These are phyloP conservation scores for Didymella segeticola DNA, from an alignment of 2,329 filamentous ascomycete species.

Conservation along the genomic window DNA sequence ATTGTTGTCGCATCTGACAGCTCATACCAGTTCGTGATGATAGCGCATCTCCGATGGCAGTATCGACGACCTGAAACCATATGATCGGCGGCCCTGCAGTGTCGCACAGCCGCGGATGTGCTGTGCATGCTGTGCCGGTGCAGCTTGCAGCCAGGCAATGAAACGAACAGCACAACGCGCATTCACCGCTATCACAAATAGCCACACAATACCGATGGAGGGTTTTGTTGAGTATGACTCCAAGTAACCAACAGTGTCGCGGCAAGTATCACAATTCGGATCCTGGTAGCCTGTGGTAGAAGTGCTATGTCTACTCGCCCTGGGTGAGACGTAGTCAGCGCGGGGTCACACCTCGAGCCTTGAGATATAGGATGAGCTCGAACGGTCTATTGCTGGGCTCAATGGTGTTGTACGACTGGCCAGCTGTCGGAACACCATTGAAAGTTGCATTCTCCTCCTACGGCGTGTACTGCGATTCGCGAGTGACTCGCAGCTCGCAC, in stretches of 20 bases:
- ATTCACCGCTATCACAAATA: conserved; percentile 13
- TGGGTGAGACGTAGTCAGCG: conserved; percentile 7
- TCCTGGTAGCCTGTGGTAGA: conserved; percentile 9
- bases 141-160: conserved; percentile 6
- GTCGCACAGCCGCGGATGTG: conserved; percentile 16
- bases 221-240: conserved; percentile 16
- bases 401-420: conserved; percentile 12
- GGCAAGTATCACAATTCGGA: neutral
- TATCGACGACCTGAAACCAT: conserved; percentile 7
- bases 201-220: conserved; percentile 2
- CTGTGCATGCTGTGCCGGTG: conserved; percentile 9
- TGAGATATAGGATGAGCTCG: neutral
- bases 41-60: conserved; percentile 9
- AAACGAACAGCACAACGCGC: conserved; percentile 14
- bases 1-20: conserved; percentile 10
- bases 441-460: conserved; percentile 6
- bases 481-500: conserved; percentile 15
- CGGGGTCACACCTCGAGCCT: conserved; percentile 4
- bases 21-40: conserved; percentile 11
- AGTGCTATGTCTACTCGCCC: conserved; percentile 7
- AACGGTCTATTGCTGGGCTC: conserved; percentile 4
- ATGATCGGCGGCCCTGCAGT: conserved; percentile 13
- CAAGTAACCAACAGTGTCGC: neutral
- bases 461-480: too few species aligned
- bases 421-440: conserved; percentile 16